These are phyloP conservation scores for Boletellus dicymbophilus DNA, from an alignment of 1,284 basidiomycete genomes.

Conservation along the genomic window DNA sequence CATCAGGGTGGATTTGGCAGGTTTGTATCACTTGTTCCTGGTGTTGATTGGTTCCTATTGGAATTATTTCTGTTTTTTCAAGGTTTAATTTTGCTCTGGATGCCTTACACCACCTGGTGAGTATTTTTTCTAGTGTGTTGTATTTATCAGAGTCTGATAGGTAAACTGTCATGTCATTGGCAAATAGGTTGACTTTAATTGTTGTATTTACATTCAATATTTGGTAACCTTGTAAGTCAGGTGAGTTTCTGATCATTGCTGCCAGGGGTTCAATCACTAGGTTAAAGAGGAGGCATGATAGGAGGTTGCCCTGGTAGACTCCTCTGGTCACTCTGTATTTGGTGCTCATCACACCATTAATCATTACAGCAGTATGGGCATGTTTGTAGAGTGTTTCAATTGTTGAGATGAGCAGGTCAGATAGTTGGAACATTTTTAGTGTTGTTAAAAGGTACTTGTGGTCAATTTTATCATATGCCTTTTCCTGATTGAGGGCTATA, in stretches of 20 bases:
- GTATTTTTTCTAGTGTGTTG: neutral
- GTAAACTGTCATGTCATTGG: slow-evolving; percentile 19
- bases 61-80: slow-evolving; percentile 19
- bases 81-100: slow-evolving; percentile 18
- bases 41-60: slow-evolving; percentile 3
- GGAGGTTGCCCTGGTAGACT: slow-evolving; percentile 39
- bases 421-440: neutral
- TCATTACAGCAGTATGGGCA: slow-evolving; percentile 33
- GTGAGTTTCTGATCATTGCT: slow-evolving; percentile 5
- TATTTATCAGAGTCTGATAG: slow-evolving; percentile 10
- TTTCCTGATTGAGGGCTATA: slow-evolving; percentile 11
- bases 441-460: slow-evolving; percentile 3
- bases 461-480: slow-evolving; percentile 16
- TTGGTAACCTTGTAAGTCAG: neutral
- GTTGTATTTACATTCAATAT: neutral
- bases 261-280: slow-evolving; percentile 9
- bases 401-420: slow-evolving; percentile 24
- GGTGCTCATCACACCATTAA: slow-evolving; percentile 36
- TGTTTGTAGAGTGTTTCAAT: slow-evolving; percentile 36
- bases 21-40: fast-evolving
- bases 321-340: slow-evolving; percentile 34
- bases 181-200: slow-evolving; percentile 6
- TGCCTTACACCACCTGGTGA: slow-evolving; percentile 1
- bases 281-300: slow-evolving; percentile 43
- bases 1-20: neutral